Evolutionary conservation across 495 filamentous ascomycete species (phyloP), one percentile per base, ranked within the genome.

Genomic region (Neurospora terricola): DNA sequence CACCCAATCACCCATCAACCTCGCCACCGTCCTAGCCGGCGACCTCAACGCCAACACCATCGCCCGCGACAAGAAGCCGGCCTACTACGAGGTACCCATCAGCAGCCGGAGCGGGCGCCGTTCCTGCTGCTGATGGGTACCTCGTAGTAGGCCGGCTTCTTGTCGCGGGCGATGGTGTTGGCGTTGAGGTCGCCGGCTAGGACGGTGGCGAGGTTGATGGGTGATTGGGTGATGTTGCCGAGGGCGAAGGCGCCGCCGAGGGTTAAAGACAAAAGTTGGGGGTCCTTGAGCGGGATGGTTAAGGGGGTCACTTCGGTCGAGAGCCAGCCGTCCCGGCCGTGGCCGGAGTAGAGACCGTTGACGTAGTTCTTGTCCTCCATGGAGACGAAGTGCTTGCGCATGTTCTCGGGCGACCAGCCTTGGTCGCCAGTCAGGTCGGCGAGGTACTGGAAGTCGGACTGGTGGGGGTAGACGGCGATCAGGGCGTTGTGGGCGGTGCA

Each of bases 281-380:
- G 77, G 43, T 91, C 88, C 40, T 83, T 72, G 12, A 87, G 76
- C 3, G 86, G 82, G 42, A 89, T 77, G 18, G 76, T 82, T 5
- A 87, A 72, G 5, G 86, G 84, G 0, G 87, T 83, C 7, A 83
- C 74, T 34, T 85, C 84, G 2, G 85, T 88, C 21, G 77, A 72
- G 23, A 91, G 78, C 87, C 87, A 92, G 27, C 90, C 89, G 45
- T 84, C 77, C 70, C 81, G 85, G n/a, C 90, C 90, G 76, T 91
- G 90, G 38, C 86, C 87, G 0, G 76, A 70, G 37, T 69, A 70
- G 1, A 80, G 76, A 8, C 82, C 82, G 0, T 83, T 79, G 8
- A 83, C 71, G 77, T 91, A 90, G 39, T 85, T 73, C 75, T 87
- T 87, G 42, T 84, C 83, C 79, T 91, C 89, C 40, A 90, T 71